These are phyloP conservation scores for Naganishia cerealis DNA, from an alignment of 1,284 basidiomycete species.

Conservation along the genomic window DNA sequence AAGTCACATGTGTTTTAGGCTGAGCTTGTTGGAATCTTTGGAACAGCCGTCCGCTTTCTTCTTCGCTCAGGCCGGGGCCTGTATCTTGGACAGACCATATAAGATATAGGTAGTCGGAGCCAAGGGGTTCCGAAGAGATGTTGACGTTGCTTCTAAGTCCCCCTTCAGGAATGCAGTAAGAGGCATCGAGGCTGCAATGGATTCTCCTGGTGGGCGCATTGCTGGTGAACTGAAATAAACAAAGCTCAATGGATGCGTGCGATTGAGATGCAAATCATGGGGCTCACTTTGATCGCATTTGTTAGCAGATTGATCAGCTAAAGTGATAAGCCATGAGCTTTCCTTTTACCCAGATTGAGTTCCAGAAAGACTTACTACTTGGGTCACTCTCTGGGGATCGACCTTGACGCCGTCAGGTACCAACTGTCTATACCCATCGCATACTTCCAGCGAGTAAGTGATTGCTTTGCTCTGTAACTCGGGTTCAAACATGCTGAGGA, in stretches of 20 bases:
- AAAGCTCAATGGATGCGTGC: background rate
- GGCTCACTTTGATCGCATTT: conserved; percentile 39
- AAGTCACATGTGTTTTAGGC: conserved; percentile 39
- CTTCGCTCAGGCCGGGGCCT: conserved; percentile 36
- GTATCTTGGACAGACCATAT: conserved; percentile 39
- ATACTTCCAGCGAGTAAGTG: conserved; percentile 32
- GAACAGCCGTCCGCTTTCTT: conserved; percentile 38
- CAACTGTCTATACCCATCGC: conserved; percentile 31
- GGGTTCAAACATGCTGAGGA: conserved; percentile 36
- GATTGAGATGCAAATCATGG: background rate
- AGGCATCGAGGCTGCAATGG: conserved; percentile 37
- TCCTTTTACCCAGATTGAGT: background rate
- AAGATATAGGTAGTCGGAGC: conserved; percentile 28
- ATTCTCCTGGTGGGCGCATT: conserved; percentile 31
- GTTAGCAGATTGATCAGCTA: conserved; percentile 39
- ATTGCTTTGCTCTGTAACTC: conserved; percentile 39
- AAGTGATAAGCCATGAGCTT: background rate
- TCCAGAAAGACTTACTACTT: conserved; percentile 33
- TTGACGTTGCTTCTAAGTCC: background rate
- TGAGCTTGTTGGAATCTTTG: conserved; percentile 41
- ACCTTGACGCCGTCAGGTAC: conserved; percentile 36
- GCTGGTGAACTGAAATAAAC: conserved; percentile 35
- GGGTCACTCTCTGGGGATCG: conserved; percentile 40
- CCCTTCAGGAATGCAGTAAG: conserved; percentile 8
- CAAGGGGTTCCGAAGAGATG: background rate